Conservation (phyloP, 1,284 basidiomycete species). For the Pholiota adiposa region DNA sequence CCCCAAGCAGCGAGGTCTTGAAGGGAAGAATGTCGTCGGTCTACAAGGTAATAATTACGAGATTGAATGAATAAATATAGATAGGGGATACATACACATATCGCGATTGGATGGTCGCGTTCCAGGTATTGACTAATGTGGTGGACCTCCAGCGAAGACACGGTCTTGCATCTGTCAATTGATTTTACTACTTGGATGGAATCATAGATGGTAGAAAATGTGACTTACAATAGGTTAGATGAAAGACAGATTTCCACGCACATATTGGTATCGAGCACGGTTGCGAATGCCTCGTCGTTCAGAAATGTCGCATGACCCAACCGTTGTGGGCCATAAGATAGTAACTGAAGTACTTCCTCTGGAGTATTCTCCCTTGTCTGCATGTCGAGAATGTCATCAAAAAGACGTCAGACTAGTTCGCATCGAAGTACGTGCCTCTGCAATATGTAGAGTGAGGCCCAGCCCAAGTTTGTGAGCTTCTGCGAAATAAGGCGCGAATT, state of each 20-base stretch:
- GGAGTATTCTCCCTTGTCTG: constrained; percentile 55
- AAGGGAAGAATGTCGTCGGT: constrained; percentile 85
- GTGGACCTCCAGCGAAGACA: constrained; percentile 64
- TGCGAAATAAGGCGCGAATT: constrained; percentile 56
- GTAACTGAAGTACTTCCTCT: constrained; percentile 65
- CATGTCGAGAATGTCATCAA: not conserved
- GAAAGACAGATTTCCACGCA: constrained; percentile 83
- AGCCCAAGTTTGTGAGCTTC: constrained; percentile 63
- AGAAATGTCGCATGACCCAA: constrained; percentile 86
- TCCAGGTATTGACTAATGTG: constrained; percentile 73
- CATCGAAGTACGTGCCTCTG: constrained; percentile 59
- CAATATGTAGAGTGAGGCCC: constrained; percentile 78
- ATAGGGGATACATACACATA: constrained; percentile 69
- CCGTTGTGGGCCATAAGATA: constrained; percentile 68
- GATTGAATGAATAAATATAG: not conserved
- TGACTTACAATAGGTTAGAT: constrained; percentile 74
- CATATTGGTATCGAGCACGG: constrained; percentile 62
- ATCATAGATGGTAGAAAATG: not conserved
- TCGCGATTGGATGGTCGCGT: constrained; percentile 68
- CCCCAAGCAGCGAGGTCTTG: constrained; percentile 68
- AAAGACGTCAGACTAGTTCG: not conserved
- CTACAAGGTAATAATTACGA: constrained; percentile 38
- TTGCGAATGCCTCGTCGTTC: constrained; percentile 57
- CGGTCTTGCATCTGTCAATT: constrained; percentile 66
- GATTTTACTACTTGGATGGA: not conserved